Evolutionary conservation across 1,139 yeast species (phyloP).

Genomic region (Hyphopichia pseudoburtonii): DNA sequence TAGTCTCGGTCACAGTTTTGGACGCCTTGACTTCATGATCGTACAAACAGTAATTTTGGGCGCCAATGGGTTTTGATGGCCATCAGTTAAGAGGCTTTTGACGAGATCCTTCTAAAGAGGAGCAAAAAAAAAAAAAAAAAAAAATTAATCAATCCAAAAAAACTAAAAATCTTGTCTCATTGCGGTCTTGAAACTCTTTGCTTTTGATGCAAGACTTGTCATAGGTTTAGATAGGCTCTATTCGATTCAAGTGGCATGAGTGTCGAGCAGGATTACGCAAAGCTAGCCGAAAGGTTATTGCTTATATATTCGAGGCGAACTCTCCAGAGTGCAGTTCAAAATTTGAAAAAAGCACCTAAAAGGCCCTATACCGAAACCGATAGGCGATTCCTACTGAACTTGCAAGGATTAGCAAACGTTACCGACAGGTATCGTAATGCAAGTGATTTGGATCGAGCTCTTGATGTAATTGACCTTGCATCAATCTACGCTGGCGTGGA

Average conservation of each 20-base stretch:
- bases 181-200: too few species aligned
- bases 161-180: too few species aligned
- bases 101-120: too few species aligned
- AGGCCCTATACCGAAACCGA: conserved; percentile 8
- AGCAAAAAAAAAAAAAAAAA: too few species aligned
- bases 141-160: too few species aligned
- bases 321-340: conserved; percentile 3
- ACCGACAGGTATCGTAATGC: conserved; percentile 13
- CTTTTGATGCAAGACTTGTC: too few species aligned
- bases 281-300: conserved; percentile 10
- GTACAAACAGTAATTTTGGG: too few species aligned
- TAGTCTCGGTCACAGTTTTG: too few species aligned
- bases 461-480: conserved; percentile 39
- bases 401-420: conserved; percentile 8
- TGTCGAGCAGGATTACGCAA: conserved; percentile 7
- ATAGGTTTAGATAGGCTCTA: too few species aligned
- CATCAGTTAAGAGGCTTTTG: too few species aligned
- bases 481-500: conserved; percentile 39
- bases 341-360: not conserved
- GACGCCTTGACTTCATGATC: too few species aligned
- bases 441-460: conserved; percentile 19
- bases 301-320: conserved; percentile 7
- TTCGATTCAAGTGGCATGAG: conserved; percentile 2
- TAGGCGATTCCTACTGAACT: conserved; percentile 10
- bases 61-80: too few species aligned